phyloP scores from a whole-genome alignment of 306 rosid genomes.

The Medicago arabica region DNA sequence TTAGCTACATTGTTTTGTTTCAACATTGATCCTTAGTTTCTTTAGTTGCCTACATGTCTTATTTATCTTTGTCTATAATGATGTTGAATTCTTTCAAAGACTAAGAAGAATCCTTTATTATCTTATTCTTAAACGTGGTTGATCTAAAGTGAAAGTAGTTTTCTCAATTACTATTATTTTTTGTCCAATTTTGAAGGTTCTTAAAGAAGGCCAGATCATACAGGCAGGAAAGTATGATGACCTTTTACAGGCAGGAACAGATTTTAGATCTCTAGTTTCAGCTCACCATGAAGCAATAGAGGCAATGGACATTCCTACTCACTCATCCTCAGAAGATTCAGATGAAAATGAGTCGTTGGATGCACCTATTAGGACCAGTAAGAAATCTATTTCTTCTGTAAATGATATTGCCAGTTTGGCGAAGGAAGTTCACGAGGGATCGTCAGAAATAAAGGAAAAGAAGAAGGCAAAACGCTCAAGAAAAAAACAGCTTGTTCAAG shows the following conservation, averaged over 20 bases:
- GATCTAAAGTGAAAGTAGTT: conserved; percentile 33
- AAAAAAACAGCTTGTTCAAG: conserved; percentile 96
- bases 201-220: conserved; percentile 84
- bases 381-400: conserved; percentile 54
- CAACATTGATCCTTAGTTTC: conserved; percentile 7
- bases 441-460: conserved; percentile 85
- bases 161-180: conserved; percentile 21
- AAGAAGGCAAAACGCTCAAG: conserved; percentile 83
- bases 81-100: conserved; percentile 5
- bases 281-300: conserved; percentile 99
- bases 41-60: conserved; percentile 2
- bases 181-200: conserved; percentile 67
- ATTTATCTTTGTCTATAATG: conserved; percentile 22
- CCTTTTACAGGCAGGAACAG: conserved; percentile 96
- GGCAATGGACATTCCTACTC: conserved; percentile 94
- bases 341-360: conserved; percentile 70
- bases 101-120: conserved; percentile 23
- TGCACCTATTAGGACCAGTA: conserved; percentile 53
- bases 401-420: conserved; percentile 69
- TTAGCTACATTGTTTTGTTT: conserved; percentile 4
- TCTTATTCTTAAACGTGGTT: conserved; percentile 14
- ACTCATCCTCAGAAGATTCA: conserved; percentile 90
- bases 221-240: conserved; percentile 97
- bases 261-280: conserved; percentile 84
- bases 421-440: conserved; percentile 88